These are phyloP conservation scores for Melanomma pulvis-pyrius DNA, from an alignment of 495 filamentous ascomycete species.

Conservation along the genomic window DNA sequence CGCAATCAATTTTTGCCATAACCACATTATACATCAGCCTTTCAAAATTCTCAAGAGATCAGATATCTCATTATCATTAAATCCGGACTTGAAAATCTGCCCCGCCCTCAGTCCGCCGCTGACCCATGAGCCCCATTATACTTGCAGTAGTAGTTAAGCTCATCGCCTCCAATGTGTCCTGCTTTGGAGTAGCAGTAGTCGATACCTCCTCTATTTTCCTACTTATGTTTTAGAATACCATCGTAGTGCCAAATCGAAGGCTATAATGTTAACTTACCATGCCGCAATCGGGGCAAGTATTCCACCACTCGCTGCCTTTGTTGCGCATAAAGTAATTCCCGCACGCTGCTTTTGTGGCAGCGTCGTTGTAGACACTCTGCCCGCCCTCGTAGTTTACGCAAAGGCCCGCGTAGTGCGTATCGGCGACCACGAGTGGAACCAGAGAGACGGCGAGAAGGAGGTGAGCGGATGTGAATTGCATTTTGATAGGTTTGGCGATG, in stretches of 20 bases:
- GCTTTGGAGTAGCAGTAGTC: conserved; percentile 1
- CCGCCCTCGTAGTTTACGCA: conserved; percentile 7
- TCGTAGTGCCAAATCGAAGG: background rate
- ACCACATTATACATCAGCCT: no score
- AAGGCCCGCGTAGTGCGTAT: background rate
- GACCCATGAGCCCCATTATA: background rate
- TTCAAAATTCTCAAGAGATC: no score
- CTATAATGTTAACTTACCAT: background rate
- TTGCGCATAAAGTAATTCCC: conserved; percentile 5
- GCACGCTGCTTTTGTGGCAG: conserved; percentile 1
- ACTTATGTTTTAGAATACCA: background rate
- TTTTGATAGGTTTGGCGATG: background rate
- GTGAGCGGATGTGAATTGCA: background rate
- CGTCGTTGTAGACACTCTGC: conserved; percentile 6
- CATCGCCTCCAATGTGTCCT: conserved; percentile 2
- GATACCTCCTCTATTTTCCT: conserved; percentile 3
- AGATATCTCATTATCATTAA: no score
- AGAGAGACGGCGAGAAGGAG: background rate
- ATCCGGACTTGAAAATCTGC: no score
- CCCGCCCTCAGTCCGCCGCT: background rate
- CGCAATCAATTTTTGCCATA: no score
- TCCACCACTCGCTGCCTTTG: conserved; percentile 1
- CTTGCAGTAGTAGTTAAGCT: conserved; percentile 7
- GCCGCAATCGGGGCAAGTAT: conserved; percentile 7
- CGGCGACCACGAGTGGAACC: background rate